Conservation (phyloP, 1,284 basidiomycete genomes). For the Sanghuangporus sanghuang region DNA sequence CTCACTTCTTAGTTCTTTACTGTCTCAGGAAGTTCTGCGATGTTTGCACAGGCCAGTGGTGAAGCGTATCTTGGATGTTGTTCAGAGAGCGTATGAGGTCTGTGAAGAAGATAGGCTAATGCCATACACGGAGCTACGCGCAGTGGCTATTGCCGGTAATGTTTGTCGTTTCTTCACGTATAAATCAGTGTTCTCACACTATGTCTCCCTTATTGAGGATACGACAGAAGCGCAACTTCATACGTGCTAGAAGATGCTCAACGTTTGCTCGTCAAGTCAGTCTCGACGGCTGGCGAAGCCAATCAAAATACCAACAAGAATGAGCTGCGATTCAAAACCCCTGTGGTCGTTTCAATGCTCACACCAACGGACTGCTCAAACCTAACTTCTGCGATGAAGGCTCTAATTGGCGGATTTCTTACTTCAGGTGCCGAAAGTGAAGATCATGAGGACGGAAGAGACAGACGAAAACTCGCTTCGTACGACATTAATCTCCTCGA, state of each 20-base stretch:
- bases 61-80: conserved; percentile 33
- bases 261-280: background rate
- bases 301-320: conserved; percentile 24
- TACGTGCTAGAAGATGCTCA: conserved; percentile 10
- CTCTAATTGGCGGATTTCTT: conserved; percentile 50
- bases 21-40: conserved; percentile 36
- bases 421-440: conserved; percentile 28
- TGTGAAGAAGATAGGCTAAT: conserved; percentile 29
- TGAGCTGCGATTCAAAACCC: conserved; percentile 13
- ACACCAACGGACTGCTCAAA: conserved; percentile 54
- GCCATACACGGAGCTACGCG: conserved; percentile 48
- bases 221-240: conserved; percentile 14
- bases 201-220: conserved; percentile 20
- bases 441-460: conserved; percentile 22
- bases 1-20: background rate
- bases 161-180: conserved; percentile 1
- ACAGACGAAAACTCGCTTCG: conserved; percentile 40
- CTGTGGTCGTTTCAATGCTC: conserved; percentile 41
- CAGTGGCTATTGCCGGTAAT: conserved; percentile 51
- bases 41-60: conserved; percentile 41
- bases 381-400: conserved; percentile 48
- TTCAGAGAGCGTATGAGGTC: conserved; percentile 40
- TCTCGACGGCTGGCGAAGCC: background rate
- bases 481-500: conserved; percentile 56
- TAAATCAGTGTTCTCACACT: conserved; percentile 3